Evolutionary conservation across 768 basidiomycete species (phyloP).

Genomic region (Lentinula raphanica): DNA sequence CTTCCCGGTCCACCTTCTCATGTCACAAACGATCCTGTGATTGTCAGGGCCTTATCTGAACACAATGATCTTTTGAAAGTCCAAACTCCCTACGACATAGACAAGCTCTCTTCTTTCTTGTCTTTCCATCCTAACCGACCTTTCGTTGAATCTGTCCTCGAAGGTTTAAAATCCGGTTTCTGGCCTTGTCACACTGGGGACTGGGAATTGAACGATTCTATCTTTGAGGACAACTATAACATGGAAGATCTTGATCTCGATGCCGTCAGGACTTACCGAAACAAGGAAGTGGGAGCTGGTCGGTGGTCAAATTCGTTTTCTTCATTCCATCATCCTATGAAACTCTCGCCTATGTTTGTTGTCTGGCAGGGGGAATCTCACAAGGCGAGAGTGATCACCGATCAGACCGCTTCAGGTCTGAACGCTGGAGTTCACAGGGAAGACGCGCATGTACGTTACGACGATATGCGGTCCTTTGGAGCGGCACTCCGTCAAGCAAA

Average conservation of each 20-base stretch:
- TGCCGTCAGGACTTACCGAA: conserved; percentile 10
- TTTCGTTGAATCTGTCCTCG: conserved; percentile 22
- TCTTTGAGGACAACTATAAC: conserved; percentile 11
- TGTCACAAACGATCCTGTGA: conserved; percentile 13
- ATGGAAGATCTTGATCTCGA: conserved; percentile 9
- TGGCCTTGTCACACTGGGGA: conserved; percentile 25
- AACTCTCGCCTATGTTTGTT: conserved; percentile 21
- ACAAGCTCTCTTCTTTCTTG: conserved; percentile 17
- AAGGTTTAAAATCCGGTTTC: conserved; percentile 23
- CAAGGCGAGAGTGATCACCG: conserved; percentile 21
- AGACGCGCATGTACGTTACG: conserved; percentile 19
- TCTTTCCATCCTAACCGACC: conserved; percentile 22
- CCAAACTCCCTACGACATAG: conserved; percentile 22
- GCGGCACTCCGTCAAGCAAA: conserved; percentile 9
- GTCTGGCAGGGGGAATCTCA: conserved; percentile 18
- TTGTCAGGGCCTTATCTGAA: conserved; percentile 9
- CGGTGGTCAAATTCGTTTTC: conserved; percentile 13
- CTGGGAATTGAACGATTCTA: conserved; percentile 9
- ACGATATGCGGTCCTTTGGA: conserved; percentile 19
- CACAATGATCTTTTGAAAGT: conserved; percentile 16
- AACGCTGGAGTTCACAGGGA: conserved; percentile 15
- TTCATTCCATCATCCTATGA: conserved; percentile 21
- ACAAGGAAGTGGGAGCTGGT: conserved; percentile 15
- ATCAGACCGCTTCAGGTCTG: conserved; percentile 20
- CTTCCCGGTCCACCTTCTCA: conserved; percentile 14